phyloP scores from a whole-genome alignment of 495 filamentous ascomycete genomes.

The Pyronema omphalodes region DNA sequence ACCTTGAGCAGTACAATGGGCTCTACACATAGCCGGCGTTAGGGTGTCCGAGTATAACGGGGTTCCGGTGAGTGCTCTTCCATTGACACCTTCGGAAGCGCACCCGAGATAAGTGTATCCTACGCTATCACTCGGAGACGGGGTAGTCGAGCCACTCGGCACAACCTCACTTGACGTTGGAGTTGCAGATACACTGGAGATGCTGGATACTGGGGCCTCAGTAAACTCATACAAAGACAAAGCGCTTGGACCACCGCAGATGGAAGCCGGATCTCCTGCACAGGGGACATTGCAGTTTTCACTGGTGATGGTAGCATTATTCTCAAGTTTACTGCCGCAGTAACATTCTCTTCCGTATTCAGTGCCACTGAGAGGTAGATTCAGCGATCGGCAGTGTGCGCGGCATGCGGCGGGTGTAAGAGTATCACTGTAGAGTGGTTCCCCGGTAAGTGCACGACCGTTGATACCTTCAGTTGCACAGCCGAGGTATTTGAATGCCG shows the following conservation, averaged over 20 bases:
- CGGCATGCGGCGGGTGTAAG: slow-evolving; percentile 32
- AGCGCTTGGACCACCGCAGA: slow-evolving; percentile 37
- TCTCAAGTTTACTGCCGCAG: slow-evolving; percentile 35
- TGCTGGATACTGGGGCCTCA: neutral
- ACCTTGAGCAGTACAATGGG: slow-evolving; percentile 23
- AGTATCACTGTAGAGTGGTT: slow-evolving; percentile 2
- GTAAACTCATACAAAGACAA: slow-evolving; percentile 34
- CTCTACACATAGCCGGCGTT: slow-evolving; percentile 32
- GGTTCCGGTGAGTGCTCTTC: slow-evolving; percentile 39
- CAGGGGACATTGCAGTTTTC: slow-evolving; percentile 36
- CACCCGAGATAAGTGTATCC: slow-evolving; percentile 46
- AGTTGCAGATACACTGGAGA: neutral
- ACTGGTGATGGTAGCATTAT: slow-evolving; percentile 14
- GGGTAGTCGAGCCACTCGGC: neutral
- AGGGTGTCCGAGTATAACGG: slow-evolving; percentile 15
- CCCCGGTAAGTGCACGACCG: slow-evolving; percentile 39
- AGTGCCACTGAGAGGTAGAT: slow-evolving; percentile 40
- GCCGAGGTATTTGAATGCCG: slow-evolving; percentile 39
- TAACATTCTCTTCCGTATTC: slow-evolving; percentile 59
- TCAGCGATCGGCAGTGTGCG: slow-evolving; percentile 24
- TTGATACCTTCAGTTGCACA: slow-evolving; percentile 41
- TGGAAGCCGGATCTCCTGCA: slow-evolving; percentile 34
- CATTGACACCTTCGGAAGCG: slow-evolving; percentile 35
- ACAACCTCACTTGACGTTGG: neutral
- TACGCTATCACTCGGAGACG: neutral